Base-by-base conservation (phyloP, 1,284 basidiomycete genomes). In the Sanguinoderma infundibulare region DNA sequence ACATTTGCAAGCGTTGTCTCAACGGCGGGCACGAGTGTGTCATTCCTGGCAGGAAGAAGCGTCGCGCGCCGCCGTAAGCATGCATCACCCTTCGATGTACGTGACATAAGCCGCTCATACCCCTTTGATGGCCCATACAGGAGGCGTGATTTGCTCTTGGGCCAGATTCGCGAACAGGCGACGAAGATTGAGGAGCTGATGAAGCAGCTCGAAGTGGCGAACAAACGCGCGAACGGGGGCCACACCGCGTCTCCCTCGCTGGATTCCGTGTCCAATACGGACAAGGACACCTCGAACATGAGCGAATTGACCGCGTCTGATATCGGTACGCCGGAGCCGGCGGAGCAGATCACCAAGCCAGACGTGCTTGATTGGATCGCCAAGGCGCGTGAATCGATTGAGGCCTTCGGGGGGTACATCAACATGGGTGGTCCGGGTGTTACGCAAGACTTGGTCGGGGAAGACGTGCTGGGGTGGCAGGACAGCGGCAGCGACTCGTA, bases 91-190 rank as follows among this genome's bases (percentile, higher is more conserved):
- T 28, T 30, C 30, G 47, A 3, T 3, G 12, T 39, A 20, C 36
- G 32, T 24, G 34, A 10, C 12, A 14, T 20, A 4, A 17, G 10
- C 32, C n/a, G 28, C 42, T 32, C 46, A 49, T 10, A 0, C 9
- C 5, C 9, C 10, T n/a, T 3, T 34, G 20, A 35, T 35, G 49
- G n/a, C 26, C 17, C 53, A 55, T 60, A 39, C 57, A 75, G 89
- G 46, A 92, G 93, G 81, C 88, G 91, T 15, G 91, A 92, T 69
- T 80, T 89, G 67, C 79, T 94, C 28, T 78, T 93, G 57, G 86
- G 83, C 63, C 80, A 91, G 72, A 92, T 92, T 61, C 84, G 84
- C 44, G 81, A 85, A 36, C 90, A 92, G 67, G 88, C 89, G 5
- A 77, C 82, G 3, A 82, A 89, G 71, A 92, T 92, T 40, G 79